Percentiles rank a stretch among this genome's conserved stretches.
Evolutionary conservation across 495 filamentous ascomycete genomes (phyloP).

Genomic region (Aspergillus incahuasiensis): DNA sequence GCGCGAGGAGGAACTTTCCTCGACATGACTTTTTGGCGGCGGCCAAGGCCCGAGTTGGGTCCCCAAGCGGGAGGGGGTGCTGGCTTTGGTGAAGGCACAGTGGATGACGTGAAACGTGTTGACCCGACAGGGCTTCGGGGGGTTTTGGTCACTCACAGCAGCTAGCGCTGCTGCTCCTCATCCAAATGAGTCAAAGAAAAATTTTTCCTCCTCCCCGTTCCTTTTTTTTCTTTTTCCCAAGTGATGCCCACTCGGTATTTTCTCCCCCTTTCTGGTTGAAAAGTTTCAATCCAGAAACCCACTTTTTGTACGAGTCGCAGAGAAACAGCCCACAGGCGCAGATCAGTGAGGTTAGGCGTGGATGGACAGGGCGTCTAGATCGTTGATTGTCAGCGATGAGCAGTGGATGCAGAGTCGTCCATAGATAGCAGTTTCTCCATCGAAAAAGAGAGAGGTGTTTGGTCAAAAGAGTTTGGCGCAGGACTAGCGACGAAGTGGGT

Average conservation of each 20-base stretch:
- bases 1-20: conserved; percentile 35
- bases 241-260: conserved; percentile 4
- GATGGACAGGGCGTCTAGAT: conserved; percentile 23
- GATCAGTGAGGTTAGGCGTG: conserved; percentile 17
- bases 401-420: conserved; percentile 20
- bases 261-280: conserved; percentile 4
- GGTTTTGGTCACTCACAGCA: conserved; percentile 21
- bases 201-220: conserved; percentile 16
- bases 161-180: conserved; percentile 22
- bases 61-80: conserved; percentile 12
- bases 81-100: conserved; percentile 18
- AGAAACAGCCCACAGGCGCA: conserved; percentile 13
- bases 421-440: conserved; percentile 26
- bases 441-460: conserved; percentile 19
- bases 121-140: conserved; percentile 23
- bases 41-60: conserved; percentile 24
- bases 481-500: conserved; percentile 14
- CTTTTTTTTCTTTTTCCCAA: conserved; percentile 14
- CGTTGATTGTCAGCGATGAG: conserved; percentile 26
- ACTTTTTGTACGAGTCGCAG: conserved; percentile 11
- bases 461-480: conserved; percentile 12
- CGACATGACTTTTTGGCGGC: conserved; percentile 33
- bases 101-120: conserved; percentile 34
- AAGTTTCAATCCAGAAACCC: conserved; percentile 11
- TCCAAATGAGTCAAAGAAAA: conserved; percentile 24